These are phyloP conservation scores for Capsicum baccatum DNA, from an alignment of 257 asterid genomes.

Conservation along the genomic window DNA sequence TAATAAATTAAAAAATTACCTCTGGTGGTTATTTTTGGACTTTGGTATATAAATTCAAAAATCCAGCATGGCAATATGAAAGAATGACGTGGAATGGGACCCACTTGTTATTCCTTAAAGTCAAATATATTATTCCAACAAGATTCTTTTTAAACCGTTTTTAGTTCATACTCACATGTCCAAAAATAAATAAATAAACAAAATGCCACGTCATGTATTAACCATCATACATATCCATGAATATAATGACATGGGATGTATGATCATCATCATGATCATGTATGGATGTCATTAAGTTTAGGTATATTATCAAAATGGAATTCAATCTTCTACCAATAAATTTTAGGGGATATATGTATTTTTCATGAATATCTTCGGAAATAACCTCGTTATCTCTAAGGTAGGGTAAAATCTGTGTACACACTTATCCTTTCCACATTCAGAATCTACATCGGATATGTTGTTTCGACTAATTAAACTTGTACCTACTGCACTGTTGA, in stretches of 20 bases:
- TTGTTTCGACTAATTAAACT: no score
- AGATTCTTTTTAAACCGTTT: background rate
- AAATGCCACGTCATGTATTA: background rate
- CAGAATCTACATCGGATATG: no score
- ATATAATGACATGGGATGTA: background rate
- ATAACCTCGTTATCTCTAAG: no score
- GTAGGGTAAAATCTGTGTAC: no score
- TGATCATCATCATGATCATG: background rate
- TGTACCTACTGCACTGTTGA: no score
- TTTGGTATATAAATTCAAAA: slow-evolving; percentile 25
- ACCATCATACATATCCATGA: background rate
- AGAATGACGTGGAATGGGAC: slow-evolving; percentile 48
- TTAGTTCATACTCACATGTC: slow-evolving; percentile 27
- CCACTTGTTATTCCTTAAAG: slow-evolving; percentile 1
- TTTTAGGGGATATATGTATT: background rate
- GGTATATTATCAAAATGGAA: background rate
- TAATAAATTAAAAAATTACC: background rate
- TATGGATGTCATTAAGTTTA: background rate
- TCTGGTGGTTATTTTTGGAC: slow-evolving; percentile 13
- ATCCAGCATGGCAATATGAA: slow-evolving; percentile 37
- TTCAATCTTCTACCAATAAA: background rate
- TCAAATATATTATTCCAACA: background rate
- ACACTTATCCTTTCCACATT: no score
- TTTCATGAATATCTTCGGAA: no score
- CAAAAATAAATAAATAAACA: background rate